These are phyloP conservation scores for Medicago lupulina DNA, from an alignment of 306 rosid genomes.

Conservation along the genomic window DNA sequence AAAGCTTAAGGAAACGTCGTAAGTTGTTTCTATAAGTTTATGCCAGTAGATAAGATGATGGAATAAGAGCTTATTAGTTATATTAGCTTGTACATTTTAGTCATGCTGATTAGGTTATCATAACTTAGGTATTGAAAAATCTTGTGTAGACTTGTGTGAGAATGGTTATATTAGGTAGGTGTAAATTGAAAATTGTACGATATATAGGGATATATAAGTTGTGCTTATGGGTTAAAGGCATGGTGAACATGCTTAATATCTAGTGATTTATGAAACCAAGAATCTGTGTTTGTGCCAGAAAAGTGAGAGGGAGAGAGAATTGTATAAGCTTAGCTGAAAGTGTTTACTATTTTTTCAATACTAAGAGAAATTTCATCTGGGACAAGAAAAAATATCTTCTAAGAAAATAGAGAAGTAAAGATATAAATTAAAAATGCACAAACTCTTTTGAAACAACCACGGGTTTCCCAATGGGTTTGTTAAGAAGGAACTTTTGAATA, in stretches of 20 bases:
- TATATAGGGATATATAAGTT: background rate
- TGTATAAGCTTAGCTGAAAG: background rate
- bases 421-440: slow-evolving; percentile 11
- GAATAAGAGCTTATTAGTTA: background rate
- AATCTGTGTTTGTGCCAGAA: background rate
- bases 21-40: background rate
- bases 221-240: slow-evolving; percentile 11
- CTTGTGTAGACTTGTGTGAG: background rate
- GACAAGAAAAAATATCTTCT: background rate
- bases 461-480: slow-evolving; percentile 32
- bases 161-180: slow-evolving; percentile 1
- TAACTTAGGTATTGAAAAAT: background rate
- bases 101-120: background rate
- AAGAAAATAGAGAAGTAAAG: slow-evolving; percentile 9
- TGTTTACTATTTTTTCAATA: background rate
- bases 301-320: background rate
- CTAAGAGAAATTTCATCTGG: background rate
- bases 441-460: slow-evolving; percentile 15
- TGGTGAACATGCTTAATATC: slow-evolving; percentile 1
- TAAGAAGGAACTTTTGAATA: slow-evolving; percentile 15
- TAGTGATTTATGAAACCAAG: slow-evolving; percentile 7
- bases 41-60: background rate
- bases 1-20: background rate
- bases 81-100: background rate
- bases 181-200: background rate